Evolutionary conservation across 1,139 yeast genomes (phyloP).

Genomic region (Candida tetrigidarum): DNA sequence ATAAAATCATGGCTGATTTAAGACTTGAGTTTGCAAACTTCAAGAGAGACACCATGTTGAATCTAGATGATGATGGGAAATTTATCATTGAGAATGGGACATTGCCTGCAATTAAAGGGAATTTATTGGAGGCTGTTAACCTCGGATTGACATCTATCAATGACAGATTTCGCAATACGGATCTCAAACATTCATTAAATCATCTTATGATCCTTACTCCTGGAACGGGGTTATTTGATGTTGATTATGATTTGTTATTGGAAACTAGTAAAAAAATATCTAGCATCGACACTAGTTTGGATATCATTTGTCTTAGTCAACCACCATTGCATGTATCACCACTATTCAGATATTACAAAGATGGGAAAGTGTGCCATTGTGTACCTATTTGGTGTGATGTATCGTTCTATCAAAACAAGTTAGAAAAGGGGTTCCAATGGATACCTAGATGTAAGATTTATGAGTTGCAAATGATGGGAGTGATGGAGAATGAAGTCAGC

Average conservation of each 20-base stretch:
- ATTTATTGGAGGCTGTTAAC: slow-evolving; percentile 84
- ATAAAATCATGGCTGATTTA: slow-evolving; percentile 84
- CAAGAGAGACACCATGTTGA: slow-evolving; percentile 68
- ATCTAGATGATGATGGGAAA: slow-evolving; percentile 43
- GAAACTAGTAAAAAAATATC: slow-evolving; percentile 78
- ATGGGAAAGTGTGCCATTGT: slow-evolving; percentile 66
- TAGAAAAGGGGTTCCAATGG: slow-evolving; percentile 65
- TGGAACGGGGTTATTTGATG: slow-evolving; percentile 93
- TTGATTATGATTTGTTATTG: slow-evolving; percentile 76
- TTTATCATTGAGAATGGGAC: slow-evolving; percentile 58
- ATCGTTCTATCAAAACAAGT: slow-evolving; percentile 74
- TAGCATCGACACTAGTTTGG: slow-evolving; percentile 83
- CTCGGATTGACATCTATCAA: slow-evolving; percentile 78
- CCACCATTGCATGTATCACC: slow-evolving; percentile 96
- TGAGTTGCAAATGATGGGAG: slow-evolving; percentile 98
- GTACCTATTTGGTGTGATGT: slow-evolving; percentile 96
- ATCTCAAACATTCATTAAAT: slow-evolving; percentile 81
- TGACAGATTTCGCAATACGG: slow-evolving; percentile 86
- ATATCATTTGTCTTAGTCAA: slow-evolving; percentile 83
- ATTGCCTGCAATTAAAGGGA: slow-evolving; percentile 88
- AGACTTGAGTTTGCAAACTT: slow-evolving; percentile 86
- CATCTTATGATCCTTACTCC: slow-evolving; percentile 89
- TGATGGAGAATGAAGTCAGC: slow-evolving; percentile 86
- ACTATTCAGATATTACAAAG: slow-evolving; percentile 66
- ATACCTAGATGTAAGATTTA: slow-evolving; percentile 91